Percentiles rank a stretch among this genome's conserved stretches.
phyloP scores from a whole-genome alignment of 192 early-diverging fungal species.

The Chytriomyces confervae region DNA sequence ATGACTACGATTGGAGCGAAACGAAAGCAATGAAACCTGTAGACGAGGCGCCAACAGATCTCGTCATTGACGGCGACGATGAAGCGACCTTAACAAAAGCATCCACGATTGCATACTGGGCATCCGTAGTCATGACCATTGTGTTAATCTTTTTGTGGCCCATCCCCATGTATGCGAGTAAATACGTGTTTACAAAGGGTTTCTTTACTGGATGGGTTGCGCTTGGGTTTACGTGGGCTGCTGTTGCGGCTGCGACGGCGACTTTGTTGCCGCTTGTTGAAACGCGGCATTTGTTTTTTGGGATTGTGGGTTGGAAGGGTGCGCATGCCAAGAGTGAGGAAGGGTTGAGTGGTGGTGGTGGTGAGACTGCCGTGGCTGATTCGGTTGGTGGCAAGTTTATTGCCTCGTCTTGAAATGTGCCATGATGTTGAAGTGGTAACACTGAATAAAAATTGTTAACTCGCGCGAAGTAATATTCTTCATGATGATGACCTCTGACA shows the following conservation, averaged over 20 bases:
- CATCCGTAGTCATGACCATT: constrained; percentile 61
- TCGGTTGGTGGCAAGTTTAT: no score
- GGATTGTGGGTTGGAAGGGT: no score
- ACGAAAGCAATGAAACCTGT: constrained; percentile 57
- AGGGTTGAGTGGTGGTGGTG: no score
- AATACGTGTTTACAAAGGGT: constrained; percentile 65
- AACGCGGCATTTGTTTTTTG: constrained; percentile 30
- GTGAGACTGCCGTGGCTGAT: no score
- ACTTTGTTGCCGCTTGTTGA: constrained; percentile 65
- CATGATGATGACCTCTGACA: no score
- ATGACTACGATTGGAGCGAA: constrained; percentile 65
- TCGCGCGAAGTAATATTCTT: no score
- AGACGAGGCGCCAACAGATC: constrained; percentile 47
- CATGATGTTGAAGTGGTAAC: no score
- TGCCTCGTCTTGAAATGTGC: no score
- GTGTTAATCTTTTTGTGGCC: constrained; percentile 72
- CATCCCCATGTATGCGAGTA: constrained; percentile 67
- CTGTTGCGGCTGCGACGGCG: constrained; percentile 58
- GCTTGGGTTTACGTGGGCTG: constrained; percentile 67
- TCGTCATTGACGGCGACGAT: constrained; percentile 46
- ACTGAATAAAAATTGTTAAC: no score
- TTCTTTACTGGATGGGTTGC: constrained; percentile 78
- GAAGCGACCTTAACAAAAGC: constrained; percentile 56
- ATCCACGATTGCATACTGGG: constrained; percentile 61
- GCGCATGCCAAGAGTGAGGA: no score